These are phyloP conservation scores for Saccharum hybrid DNA, from an alignment of 202 grass and related monocot species.

Conservation along the genomic window DNA sequence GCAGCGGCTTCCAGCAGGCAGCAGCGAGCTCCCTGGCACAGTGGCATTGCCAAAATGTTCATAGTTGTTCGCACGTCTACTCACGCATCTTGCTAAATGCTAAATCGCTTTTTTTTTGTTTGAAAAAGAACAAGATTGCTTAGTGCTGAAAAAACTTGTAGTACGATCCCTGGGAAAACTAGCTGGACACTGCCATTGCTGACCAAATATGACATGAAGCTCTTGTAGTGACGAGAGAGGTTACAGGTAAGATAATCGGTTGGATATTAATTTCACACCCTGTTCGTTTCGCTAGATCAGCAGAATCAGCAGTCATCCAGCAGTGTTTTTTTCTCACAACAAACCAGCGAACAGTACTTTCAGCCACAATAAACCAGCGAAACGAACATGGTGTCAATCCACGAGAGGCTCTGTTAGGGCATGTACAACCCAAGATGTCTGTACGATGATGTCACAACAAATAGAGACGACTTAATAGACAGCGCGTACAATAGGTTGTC, in stretches of 20 bases:
- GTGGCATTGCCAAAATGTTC: not conserved
- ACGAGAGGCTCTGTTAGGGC: not conserved
- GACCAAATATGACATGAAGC: not conserved
- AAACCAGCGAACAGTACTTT: too few relatives aligned
- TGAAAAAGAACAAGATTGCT: not conserved
- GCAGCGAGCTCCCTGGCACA: not conserved
- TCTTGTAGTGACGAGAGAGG: not conserved
- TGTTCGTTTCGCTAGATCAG: too few relatives aligned
- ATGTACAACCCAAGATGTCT: too few relatives aligned
- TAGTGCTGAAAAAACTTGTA: slow-evolving; percentile 10
- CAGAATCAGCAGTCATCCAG: too few relatives aligned
- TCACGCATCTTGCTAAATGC: slow-evolving; percentile 8
- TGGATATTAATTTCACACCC: not conserved
- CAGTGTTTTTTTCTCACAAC: too few relatives aligned
- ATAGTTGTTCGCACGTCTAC: slow-evolving; percentile 8
- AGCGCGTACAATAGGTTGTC: too few relatives aligned
- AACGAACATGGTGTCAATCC: too few relatives aligned
- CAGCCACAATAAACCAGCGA: too few relatives aligned
- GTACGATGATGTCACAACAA: too few relatives aligned
- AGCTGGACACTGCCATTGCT: not conserved
- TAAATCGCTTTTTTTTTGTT: not conserved
- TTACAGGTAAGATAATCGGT: slow-evolving; percentile 2
- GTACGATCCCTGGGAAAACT: slow-evolving; percentile 6
- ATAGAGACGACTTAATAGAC: too few relatives aligned
- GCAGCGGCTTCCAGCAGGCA: not conserved